These are phyloP conservation scores for Lentinus brumalis DNA, from an alignment of 768 basidiomycete genomes.

Conservation along the genomic window DNA sequence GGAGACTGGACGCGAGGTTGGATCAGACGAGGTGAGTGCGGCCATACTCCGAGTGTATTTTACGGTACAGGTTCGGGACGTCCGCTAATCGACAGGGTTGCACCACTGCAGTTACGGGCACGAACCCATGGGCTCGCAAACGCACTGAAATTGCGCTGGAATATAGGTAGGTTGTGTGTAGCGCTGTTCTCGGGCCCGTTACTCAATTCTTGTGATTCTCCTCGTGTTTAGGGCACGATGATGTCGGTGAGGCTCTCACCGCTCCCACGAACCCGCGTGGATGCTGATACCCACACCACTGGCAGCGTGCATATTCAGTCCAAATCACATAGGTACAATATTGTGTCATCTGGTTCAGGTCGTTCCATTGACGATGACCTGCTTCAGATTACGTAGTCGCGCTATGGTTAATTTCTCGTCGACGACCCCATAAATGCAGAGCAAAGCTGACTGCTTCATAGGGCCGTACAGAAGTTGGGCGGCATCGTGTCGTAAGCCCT, in stretches of 20 bases:
- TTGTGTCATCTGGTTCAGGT: neutral
- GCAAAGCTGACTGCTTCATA: slow-evolving; percentile 20
- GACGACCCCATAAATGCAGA: neutral
- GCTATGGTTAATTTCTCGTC: neutral
- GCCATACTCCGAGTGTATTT: neutral
- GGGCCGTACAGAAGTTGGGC: slow-evolving; percentile 29
- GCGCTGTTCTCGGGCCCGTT: too few species aligned
- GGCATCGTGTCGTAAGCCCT: slow-evolving; percentile 25
- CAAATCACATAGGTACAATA: slow-evolving; percentile 10
- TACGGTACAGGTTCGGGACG: neutral
- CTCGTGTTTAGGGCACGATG: slow-evolving; percentile 35
- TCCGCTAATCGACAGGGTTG: neutral
- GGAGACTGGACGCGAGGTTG: slow-evolving; percentile 36
- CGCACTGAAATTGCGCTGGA: slow-evolving; percentile 35
- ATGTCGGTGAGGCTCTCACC: slow-evolving; percentile 36
- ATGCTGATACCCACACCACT: neutral
- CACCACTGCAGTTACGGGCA: slow-evolving; percentile 32
- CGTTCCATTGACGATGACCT: neutral
- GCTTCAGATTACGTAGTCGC: neutral
- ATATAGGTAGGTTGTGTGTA: slow-evolving; percentile 32
- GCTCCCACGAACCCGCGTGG: slow-evolving; percentile 31
- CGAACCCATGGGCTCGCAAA: slow-evolving; percentile 43
- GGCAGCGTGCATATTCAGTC: slow-evolving; percentile 10
- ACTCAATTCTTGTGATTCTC: neutral
- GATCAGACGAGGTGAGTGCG: slow-evolving; percentile 39